Percentiles rank a stretch among this genome's conserved stretches.
phyloP scores from a whole-genome alignment of 164 flowering plant genomes.

The Pachysandra terminalis region DNA sequence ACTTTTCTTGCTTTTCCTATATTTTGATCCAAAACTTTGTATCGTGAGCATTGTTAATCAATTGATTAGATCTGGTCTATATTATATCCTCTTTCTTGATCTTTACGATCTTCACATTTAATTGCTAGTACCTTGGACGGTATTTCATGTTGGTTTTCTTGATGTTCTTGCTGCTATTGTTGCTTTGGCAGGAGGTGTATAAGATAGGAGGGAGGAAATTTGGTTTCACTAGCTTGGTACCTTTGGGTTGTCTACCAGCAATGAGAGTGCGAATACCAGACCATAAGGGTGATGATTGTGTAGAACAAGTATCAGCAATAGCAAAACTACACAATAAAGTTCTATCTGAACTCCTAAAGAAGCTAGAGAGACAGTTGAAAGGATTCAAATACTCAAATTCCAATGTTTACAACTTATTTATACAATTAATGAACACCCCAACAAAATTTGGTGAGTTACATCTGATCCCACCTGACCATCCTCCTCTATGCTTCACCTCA shows the following conservation, averaged over 20 bases:
- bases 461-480: too few relatives aligned
- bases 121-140: too few relatives aligned
- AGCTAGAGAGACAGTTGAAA: conserved; percentile 7
- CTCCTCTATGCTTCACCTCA: too few relatives aligned
- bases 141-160: too few relatives aligned
- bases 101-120: too few relatives aligned
- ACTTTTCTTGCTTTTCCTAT: too few relatives aligned
- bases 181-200: conserved; percentile 15
- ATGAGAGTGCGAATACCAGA: not conserved
- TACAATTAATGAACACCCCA: conserved; percentile 13
- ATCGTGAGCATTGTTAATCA: too few relatives aligned
- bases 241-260: conserved; percentile 20
- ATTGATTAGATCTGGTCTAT: too few relatives aligned
- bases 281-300: conserved; percentile 7
- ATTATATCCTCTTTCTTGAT: too few relatives aligned
- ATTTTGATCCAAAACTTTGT: too few relatives aligned
- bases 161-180: too few relatives aligned
- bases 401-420: conserved; percentile 10
- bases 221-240: conserved; percentile 2
- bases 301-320: conserved; percentile 4
- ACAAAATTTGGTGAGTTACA: conserved; percentile 38
- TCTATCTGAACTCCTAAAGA: conserved; percentile 9
- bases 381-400: conserved; percentile 28
- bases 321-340: conserved; percentile 27
- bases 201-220: conserved; percentile 24